Percentiles rank a stretch among this genome's conserved stretches.
Evolutionary conservation across 768 basidiomycete genomes (phyloP).

Genomic region (Tulasnella sp.): DNA sequence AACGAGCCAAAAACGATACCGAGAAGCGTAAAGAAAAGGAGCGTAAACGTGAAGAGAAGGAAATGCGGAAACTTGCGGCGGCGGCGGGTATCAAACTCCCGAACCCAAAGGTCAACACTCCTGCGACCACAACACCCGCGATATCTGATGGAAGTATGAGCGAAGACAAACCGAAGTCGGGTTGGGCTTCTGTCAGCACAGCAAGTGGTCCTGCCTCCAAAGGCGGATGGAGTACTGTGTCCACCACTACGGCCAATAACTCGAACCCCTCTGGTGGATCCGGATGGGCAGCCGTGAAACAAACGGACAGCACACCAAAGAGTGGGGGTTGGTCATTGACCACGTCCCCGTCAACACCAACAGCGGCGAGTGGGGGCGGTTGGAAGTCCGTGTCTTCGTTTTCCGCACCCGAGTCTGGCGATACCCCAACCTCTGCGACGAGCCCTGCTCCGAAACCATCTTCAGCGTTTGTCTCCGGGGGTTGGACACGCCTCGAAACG

Average conservation of each 20-base stretch:
- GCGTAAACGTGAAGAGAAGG: conserved; percentile 72
- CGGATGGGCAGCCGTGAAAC: conserved; percentile 9
- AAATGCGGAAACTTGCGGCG: conserved; percentile 69
- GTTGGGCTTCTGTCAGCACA: conserved; percentile 21
- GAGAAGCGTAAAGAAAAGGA: conserved; percentile 76
- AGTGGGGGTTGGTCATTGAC: conserved; percentile 20
- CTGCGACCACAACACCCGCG: conserved; percentile 16
- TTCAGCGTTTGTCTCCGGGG: conserved; percentile 45
- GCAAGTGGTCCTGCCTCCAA: conserved; percentile 23
- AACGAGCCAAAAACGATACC: conserved; percentile 41
- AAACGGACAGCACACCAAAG: conserved; percentile 5
- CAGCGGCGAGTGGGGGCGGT: neutral
- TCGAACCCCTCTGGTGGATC: neutral
- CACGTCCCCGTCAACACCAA: conserved; percentile 15
- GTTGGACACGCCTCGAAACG: conserved; percentile 56
- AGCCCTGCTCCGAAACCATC: conserved; percentile 21
- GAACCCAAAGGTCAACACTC: conserved; percentile 21
- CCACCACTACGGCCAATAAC: conserved; percentile 22
- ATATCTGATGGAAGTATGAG: neutral
- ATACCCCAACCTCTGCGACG: conserved; percentile 18
- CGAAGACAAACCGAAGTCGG: conserved; percentile 17
- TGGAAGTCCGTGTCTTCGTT: conserved; percentile 7
- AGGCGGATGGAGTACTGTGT: conserved; percentile 41
- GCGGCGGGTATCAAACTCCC: conserved; percentile 65
- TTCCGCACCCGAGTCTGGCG: neutral